These are phyloP conservation scores for Xylaria cubensis DNA, from an alignment of 495 filamentous ascomycete genomes.

Conservation along the genomic window DNA sequence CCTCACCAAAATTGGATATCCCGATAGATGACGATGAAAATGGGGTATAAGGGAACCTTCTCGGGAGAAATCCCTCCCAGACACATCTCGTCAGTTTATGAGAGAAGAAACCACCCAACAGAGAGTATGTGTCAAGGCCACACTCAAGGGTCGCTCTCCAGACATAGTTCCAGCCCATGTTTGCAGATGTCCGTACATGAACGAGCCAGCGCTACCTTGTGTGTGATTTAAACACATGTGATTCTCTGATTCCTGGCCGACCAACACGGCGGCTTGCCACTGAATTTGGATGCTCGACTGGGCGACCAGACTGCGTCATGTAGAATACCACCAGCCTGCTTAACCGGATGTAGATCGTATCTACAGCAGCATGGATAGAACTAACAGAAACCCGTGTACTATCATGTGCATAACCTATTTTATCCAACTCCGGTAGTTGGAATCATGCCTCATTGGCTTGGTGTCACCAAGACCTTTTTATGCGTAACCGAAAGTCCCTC, in stretches of 20 bases:
- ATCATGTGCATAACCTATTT: constrained; percentile 40
- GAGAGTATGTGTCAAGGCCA: not conserved
- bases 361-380: constrained; percentile 22
- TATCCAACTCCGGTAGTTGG: constrained; percentile 14
- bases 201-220: constrained; percentile 1
- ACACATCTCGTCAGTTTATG: not conserved
- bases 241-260: constrained; percentile 27
- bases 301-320: constrained; percentile 15
- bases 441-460: constrained; percentile 5
- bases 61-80: not conserved
- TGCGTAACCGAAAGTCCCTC: constrained; percentile 31
- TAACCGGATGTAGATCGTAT: not conserved
- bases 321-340: not conserved
- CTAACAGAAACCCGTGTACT: constrained; percentile 33
- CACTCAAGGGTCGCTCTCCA: not conserved
- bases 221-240: not conserved
- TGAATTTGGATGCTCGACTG: constrained; percentile 19
- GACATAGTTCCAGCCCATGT: constrained; percentile 19
- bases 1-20: constrained; percentile 25
- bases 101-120: not conserved
- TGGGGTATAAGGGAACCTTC: not conserved
- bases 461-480: constrained; percentile 12
- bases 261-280: constrained; percentile 15
- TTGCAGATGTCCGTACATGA: not conserved
- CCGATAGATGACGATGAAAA: constrained; percentile 9